These are phyloP conservation scores for Myxozyma geophila DNA, from an alignment of 805 yeast species.

Conservation along the genomic window DNA sequence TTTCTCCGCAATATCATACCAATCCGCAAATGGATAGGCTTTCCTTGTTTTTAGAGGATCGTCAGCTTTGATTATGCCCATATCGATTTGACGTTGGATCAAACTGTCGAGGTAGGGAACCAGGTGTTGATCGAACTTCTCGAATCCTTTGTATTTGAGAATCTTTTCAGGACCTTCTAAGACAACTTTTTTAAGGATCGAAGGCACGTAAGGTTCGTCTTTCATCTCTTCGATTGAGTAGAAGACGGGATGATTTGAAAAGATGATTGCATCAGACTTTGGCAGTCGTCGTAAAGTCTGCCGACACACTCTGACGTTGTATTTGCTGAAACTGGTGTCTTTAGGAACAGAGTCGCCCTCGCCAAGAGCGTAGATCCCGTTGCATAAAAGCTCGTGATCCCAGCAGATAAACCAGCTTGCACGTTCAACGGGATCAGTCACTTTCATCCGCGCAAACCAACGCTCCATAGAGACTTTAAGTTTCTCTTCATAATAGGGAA, in stretches of 20 bases:
- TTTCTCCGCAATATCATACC: slow-evolving; percentile 34
- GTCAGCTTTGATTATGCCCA: slow-evolving; percentile 59
- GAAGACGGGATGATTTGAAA: slow-evolving; percentile 77
- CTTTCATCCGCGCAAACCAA: slow-evolving; percentile 68
- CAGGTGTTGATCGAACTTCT: slow-evolving; percentile 62
- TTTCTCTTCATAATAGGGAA: slow-evolving; percentile 71
- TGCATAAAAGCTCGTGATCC: slow-evolving; percentile 66
- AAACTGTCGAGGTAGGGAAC: slow-evolving; percentile 60
- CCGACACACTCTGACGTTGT: slow-evolving; percentile 72
- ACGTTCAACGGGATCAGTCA: slow-evolving; percentile 68
- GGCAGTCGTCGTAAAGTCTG: slow-evolving; percentile 74
- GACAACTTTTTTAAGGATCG: slow-evolving; percentile 63
- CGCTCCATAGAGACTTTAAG: slow-evolving; percentile 71
- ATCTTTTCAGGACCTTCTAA: slow-evolving; percentile 71
- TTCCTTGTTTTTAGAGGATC: slow-evolving; percentile 63
- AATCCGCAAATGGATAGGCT: slow-evolving; percentile 48
- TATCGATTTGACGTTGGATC: slow-evolving; percentile 61
- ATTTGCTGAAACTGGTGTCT: slow-evolving; percentile 55
- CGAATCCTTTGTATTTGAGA: slow-evolving; percentile 66
- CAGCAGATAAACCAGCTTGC: slow-evolving; percentile 77
- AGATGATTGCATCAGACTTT: slow-evolving; percentile 64
- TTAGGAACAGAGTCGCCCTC: slow-evolving; percentile 54
- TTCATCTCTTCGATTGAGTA: slow-evolving; percentile 77
- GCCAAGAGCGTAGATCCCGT: slow-evolving; percentile 58
- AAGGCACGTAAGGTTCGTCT: slow-evolving; percentile 73